A percentile compares a stretch with the other conserved stretches of the same genome.
Conservation (phyloP, 2,329 filamentous ascomycete species). For the Pseudogymnoascus sp. region DNA sequence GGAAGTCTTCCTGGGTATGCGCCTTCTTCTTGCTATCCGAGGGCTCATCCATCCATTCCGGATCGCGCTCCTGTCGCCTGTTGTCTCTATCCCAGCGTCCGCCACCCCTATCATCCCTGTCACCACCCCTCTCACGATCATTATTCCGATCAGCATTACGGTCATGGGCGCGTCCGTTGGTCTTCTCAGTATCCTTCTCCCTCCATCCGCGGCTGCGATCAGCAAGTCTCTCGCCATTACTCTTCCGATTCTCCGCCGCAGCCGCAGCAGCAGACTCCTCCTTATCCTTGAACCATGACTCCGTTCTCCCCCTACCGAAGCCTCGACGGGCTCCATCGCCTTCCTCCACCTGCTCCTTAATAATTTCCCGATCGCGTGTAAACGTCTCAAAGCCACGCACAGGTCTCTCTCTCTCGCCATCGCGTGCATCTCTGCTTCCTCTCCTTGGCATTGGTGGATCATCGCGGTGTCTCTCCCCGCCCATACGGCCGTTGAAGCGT, state of each 20-base stretch:
- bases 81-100: slow-evolving; percentile 49
- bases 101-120: slow-evolving; percentile 11
- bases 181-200: slow-evolving; percentile 35
- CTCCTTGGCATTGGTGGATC: slow-evolving; percentile 36
- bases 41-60: slow-evolving; percentile 81
- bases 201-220: slow-evolving; percentile 30
- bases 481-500: slow-evolving; percentile 60
- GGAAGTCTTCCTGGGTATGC: slow-evolving; percentile 84
- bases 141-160: slow-evolving; percentile 3
- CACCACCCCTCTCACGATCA: slow-evolving; percentile 18
- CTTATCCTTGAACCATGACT: slow-evolving; percentile 67
- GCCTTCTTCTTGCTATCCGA: slow-evolving; percentile 54
- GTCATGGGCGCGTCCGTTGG: slow-evolving; percentile 13
- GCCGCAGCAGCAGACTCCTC: slow-evolving; percentile 22
- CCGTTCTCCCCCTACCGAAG: slow-evolving; percentile 55
- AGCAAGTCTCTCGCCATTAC: slow-evolving; percentile 26
- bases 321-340: slow-evolving; percentile 53
- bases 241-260: slow-evolving; percentile 25
- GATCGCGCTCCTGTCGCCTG: slow-evolving; percentile 64
- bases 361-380: slow-evolving; percentile 41
- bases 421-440: slow-evolving; percentile 43
- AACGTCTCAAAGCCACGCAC: slow-evolving; percentile 45
- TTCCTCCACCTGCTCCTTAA: slow-evolving; percentile 42
- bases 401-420: slow-evolving; percentile 45
- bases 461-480: slow-evolving; percentile 37